Evolutionary conservation across 192 early-diverging fungal species (phyloP).

Genomic region (Coemansia umbellata): DNA sequence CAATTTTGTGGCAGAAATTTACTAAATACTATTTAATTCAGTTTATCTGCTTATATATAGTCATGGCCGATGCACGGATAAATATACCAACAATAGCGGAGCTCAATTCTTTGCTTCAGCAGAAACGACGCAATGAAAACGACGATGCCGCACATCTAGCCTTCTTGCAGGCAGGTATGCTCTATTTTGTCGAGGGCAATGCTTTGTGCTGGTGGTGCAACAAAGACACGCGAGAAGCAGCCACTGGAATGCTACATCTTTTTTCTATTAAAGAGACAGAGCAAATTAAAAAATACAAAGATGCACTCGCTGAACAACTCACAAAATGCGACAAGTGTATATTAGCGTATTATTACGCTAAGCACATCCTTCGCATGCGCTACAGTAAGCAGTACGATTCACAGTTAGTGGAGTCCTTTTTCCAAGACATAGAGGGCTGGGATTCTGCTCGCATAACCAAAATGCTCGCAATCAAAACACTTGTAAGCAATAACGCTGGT

Average conservation of each 20-base stretch:
- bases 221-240: constrained; percentile 10
- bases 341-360: constrained; percentile 28
- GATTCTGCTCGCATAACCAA: constrained; percentile 27
- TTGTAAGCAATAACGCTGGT: constrained; percentile 1
- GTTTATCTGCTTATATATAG: no score
- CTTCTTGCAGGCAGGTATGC: constrained; percentile 23
- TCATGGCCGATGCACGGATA: no score
- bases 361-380: constrained; percentile 12
- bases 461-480: background rate
- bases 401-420: constrained; percentile 11
- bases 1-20: no score
- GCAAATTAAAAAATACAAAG: constrained; percentile 12
- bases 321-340: constrained; percentile 39
- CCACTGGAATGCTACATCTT: constrained; percentile 43
- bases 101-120: constrained; percentile 12
- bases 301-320: constrained; percentile 24
- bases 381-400: constrained; percentile 22
- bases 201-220: constrained; percentile 52
- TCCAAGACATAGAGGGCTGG: constrained; percentile 23
- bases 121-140: constrained; percentile 3
- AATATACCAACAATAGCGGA: constrained; percentile 5
- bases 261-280: constrained; percentile 24
- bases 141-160: background rate
- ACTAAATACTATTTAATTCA: no score
- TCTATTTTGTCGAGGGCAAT: constrained; percentile 35